A percentile compares a stretch with the other conserved stretches of the same genome.
phyloP scores from a whole-genome alignment of 2,329 filamentous ascomycete species.

The Calonectria naviculata region DNA sequence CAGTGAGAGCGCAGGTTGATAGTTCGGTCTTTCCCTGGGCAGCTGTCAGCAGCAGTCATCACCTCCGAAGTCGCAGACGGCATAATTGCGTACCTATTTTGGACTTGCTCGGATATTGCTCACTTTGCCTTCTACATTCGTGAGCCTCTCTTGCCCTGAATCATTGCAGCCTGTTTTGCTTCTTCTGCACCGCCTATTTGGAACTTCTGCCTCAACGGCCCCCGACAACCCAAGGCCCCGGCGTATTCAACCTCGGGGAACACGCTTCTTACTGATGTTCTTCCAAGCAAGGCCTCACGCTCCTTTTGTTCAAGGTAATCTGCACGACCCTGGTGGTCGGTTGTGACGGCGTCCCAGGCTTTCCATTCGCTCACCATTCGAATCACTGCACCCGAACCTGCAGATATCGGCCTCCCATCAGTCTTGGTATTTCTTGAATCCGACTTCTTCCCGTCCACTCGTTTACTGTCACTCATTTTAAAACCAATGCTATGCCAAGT shows the following conservation, averaged over 20 bases:
- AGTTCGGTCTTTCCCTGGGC: constrained; percentile 12
- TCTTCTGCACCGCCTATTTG: background rate
- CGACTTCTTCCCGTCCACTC: constrained; percentile 11
- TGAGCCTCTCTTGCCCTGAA: background rate
- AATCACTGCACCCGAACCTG: constrained; percentile 13
- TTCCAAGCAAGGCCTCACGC: constrained; percentile 2
- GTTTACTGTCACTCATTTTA: constrained; percentile 14
- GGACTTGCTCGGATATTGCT: background rate
- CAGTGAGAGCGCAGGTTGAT: background rate
- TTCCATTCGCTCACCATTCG: constrained; percentile 6
- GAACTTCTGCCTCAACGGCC: background rate
- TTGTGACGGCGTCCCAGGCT: background rate
- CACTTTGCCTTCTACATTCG: background rate
- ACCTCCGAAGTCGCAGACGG: constrained; percentile 10
- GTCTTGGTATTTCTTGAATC: background rate
- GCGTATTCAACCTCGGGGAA: background rate
- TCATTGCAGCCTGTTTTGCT: background rate
- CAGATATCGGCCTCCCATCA: background rate
- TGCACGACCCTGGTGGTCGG: constrained; percentile 19
- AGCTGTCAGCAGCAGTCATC: constrained; percentile 14
- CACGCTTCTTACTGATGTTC: constrained; percentile 19
- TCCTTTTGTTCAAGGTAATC: constrained; percentile 6
- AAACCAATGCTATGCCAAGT: constrained; percentile 2
- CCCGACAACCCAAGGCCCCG: background rate
- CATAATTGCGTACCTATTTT: background rate